A percentile compares a stretch with the other conserved stretches of the same genome.
phyloP scores from a whole-genome alignment of 805 yeast species.

The Hagleromyces aurorensis region DNA sequence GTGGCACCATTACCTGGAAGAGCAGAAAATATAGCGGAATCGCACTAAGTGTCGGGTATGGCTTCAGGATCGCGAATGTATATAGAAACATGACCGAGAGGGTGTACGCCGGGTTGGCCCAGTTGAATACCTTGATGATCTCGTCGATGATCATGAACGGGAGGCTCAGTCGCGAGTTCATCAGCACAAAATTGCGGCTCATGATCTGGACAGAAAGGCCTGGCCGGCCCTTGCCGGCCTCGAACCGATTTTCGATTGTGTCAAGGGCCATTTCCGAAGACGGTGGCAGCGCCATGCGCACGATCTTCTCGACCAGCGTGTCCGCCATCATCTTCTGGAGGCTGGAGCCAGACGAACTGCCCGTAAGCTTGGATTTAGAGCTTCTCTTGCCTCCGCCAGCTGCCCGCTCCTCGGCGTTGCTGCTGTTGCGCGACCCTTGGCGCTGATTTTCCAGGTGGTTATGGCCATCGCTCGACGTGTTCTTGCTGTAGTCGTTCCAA shows the following conservation, averaged over 20 bases:
- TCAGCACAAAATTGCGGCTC: conserved; percentile 56
- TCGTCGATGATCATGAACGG: conserved; percentile 58
- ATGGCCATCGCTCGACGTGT: too few relatives aligned
- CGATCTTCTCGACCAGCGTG: conserved; percentile 60
- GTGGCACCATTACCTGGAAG: conserved; percentile 57
- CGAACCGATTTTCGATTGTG: conserved; percentile 45
- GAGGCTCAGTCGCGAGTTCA: conserved; percentile 53
- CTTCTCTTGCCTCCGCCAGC: too few relatives aligned
- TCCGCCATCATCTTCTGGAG: conserved; percentile 45
- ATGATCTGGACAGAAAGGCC: conserved; percentile 59
- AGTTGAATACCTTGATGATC: conserved; percentile 45
- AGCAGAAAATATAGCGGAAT: conserved; percentile 50
- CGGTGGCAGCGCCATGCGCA: conserved; percentile 67
- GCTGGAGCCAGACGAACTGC: conserved; percentile 12
- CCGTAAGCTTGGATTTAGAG: conserved; percentile 3
- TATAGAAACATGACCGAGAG: conserved; percentile 44
- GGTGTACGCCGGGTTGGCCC: conserved; percentile 60
- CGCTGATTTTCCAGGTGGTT: conserved; percentile 1
- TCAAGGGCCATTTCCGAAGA: conserved; percentile 39
- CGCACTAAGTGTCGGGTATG: conserved; percentile 41
- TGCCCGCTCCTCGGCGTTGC: conserved; percentile 3
- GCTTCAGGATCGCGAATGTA: conserved; percentile 52
- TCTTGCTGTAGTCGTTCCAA: conserved; percentile 21
- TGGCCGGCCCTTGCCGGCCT: conserved; percentile 56
- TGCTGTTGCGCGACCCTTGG: conserved; percentile 4